These are phyloP conservation scores for Vanderwaltozyma yarrowii DNA, from an alignment of 805 yeast genomes.

Conservation along the genomic window DNA sequence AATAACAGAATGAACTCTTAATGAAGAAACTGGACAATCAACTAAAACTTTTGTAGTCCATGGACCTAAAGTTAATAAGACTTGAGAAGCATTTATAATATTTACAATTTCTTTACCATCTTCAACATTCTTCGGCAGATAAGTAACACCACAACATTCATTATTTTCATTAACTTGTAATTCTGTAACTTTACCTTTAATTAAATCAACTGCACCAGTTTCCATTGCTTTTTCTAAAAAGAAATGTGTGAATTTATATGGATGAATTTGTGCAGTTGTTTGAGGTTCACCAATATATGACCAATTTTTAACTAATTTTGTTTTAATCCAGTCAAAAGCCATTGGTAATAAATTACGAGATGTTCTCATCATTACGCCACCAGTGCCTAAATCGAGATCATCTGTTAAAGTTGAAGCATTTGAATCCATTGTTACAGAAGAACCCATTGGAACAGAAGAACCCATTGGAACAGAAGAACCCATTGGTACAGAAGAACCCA, in stretches of 20 bases:
- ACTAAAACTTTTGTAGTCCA: constrained; percentile 91
- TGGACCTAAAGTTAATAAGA: constrained; percentile 83
- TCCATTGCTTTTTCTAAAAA: constrained; percentile 72
- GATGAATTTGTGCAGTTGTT: constrained; percentile 95
- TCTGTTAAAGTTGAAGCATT: too few relatives aligned
- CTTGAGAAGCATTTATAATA: constrained; percentile 53
- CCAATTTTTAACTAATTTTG: constrained; percentile 57
- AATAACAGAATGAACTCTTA: constrained; percentile 92
- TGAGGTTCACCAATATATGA: constrained; percentile 72
- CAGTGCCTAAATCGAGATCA: constrained; percentile 1
- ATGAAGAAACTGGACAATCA: constrained; percentile 87
- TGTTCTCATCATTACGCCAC: constrained; percentile 4
- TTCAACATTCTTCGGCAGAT: constrained; percentile 30
- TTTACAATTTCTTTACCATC: constrained; percentile 27
- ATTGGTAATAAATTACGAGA: constrained; percentile 35
- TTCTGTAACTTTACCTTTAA: constrained; percentile 75
- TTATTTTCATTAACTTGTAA: constrained; percentile 54
- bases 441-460: not conserved
- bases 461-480: not conserved
- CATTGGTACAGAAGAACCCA: not conserved
- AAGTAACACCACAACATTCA: constrained; percentile 63
- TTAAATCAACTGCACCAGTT: constrained; percentile 71
- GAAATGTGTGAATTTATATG: constrained; percentile 81
- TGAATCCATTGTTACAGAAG: not conserved
- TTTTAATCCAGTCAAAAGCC: constrained; percentile 69